Base-by-base conservation (phyloP, 371 early-diverging fungal genomes). In the Apophysomyces variabilis region DNA sequence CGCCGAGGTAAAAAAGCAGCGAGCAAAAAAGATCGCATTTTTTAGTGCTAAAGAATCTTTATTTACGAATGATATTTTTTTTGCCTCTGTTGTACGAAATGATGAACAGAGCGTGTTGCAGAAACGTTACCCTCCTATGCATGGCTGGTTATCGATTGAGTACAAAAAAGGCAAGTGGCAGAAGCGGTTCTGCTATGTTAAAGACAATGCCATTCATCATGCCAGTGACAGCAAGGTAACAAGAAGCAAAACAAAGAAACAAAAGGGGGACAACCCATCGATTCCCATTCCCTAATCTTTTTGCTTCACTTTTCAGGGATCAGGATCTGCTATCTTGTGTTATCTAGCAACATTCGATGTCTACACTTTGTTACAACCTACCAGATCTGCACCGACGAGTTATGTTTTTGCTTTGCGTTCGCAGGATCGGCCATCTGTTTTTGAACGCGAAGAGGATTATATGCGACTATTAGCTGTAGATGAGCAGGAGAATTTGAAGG, bases 351-450 rank as follows among this genome's bases (percentile, higher is more conserved):
- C 85, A 64, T 93, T 88, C 77, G 93, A 92, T 65, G 92, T 94
- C 4, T 96, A 93, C 73, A 91, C 94, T 12, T 77, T 89, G 39
- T 58, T 74, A 5, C 71, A 73, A 11, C 69, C 74, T n/a, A 81
- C 84, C 5, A 77, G 83, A 56, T 73, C 84, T 8, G 81, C 92
- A 8, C 95, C 95, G 0, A 94, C 95, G 18, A 74, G 87, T 13
- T 95, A 80, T 80, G 87, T 89, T 14, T 93, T 97, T 84, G 92
- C 92, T 0, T 77, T 97, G 12, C 90, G 95, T 73, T 92, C 93
- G 1, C 92, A 92, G 67, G 85, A 91, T 64, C 86, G 85, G 61
- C 72, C 90, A 21, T 82, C 82, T 38, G 84, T 91, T 62, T 96
- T 92, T 75, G 93, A 95, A 67, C 90, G 89, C 54, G 89, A 91